A percentile compares a stretch with the other conserved stretches of the same genome.
phyloP scores from a whole-genome alignment of 345 rosid genomes.

The Carallia pectinifolia region DNA sequence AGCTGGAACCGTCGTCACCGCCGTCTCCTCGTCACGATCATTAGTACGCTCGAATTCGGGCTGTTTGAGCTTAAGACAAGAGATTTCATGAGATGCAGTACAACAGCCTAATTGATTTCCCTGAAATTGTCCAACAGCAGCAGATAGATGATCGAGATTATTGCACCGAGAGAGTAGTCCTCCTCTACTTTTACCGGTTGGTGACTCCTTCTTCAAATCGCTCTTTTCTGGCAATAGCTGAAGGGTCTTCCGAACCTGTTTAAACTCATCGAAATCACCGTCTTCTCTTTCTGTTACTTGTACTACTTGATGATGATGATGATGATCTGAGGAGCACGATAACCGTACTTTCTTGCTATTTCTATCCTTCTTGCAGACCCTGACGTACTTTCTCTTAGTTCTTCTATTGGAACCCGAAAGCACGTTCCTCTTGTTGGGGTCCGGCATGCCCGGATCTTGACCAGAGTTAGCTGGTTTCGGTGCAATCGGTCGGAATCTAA shows the following conservation, averaged over 20 bases:
- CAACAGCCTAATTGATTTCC: too few relatives aligned
- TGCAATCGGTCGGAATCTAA: conserved; percentile 83
- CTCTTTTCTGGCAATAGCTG: conserved; percentile 36
- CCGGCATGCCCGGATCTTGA: conserved; percentile 11
- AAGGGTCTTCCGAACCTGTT: conserved; percentile 31
- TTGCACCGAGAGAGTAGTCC: conserved; percentile 28
- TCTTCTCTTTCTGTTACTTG: background rate
- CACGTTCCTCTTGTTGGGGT: conserved; percentile 19
- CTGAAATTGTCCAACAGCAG: too few relatives aligned
- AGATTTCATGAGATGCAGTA: background rate
- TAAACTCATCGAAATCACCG: background rate
- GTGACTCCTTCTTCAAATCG: conserved; percentile 12
- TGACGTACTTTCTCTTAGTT: conserved; percentile 69
- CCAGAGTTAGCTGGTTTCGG: conserved; percentile 62
- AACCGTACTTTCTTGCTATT: conserved; percentile 15
- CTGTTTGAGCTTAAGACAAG: conserved; percentile 17
- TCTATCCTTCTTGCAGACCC: conserved; percentile 46
- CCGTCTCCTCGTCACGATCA: conserved; percentile 16
- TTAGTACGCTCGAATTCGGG: background rate
- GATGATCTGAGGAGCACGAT: conserved; percentile 13
- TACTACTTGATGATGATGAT: background rate
- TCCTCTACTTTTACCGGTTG: background rate
- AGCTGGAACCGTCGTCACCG: conserved; percentile 10
- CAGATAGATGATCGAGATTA: too few relatives aligned
- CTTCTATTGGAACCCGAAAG: conserved; percentile 30